These are phyloP conservation scores for Chaetomium strumarium DNA, from an alignment of 2,329 filamentous ascomycete genomes.

Conservation along the genomic window DNA sequence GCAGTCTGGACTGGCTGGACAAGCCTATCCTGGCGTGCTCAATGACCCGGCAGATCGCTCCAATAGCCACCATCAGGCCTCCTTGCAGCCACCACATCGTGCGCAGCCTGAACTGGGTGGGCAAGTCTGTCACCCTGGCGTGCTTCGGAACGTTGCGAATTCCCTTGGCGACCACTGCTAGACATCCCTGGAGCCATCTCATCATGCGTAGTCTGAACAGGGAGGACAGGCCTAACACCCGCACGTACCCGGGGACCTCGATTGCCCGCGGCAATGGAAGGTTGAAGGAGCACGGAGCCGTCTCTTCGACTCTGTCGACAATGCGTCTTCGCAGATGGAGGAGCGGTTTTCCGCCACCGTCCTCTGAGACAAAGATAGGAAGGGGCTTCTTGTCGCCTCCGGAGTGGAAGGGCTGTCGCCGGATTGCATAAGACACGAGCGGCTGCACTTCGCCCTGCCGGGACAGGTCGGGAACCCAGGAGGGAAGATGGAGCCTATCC, in stretches of 20 bases:
- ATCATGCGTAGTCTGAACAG: neutral
- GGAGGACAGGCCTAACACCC: neutral
- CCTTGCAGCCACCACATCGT: no score
- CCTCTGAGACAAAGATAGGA: neutral
- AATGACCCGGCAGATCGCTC: no score
- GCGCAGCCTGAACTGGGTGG: no score
- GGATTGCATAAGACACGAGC: neutral
- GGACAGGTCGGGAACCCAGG: neutral
- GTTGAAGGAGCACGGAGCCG: neutral
- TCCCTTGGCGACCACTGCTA: neutral
- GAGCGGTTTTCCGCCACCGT: neutral
- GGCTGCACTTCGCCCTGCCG: neutral
- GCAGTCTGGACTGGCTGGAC: no score
- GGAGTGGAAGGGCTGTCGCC: conserved; percentile 1
- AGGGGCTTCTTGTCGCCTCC: neutral
- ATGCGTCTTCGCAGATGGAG: neutral
- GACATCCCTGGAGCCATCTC: neutral
- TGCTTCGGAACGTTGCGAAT: no score
- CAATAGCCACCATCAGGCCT: no score
- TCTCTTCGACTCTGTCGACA: neutral
- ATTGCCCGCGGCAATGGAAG: neutral
- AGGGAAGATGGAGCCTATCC: neutral
- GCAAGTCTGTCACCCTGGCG: no score
- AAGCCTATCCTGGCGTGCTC: no score
- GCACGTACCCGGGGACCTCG: no score